Conservation (phyloP, 2,329 filamentous ascomycete species). For the Plectosphaerella sp. region DNA sequence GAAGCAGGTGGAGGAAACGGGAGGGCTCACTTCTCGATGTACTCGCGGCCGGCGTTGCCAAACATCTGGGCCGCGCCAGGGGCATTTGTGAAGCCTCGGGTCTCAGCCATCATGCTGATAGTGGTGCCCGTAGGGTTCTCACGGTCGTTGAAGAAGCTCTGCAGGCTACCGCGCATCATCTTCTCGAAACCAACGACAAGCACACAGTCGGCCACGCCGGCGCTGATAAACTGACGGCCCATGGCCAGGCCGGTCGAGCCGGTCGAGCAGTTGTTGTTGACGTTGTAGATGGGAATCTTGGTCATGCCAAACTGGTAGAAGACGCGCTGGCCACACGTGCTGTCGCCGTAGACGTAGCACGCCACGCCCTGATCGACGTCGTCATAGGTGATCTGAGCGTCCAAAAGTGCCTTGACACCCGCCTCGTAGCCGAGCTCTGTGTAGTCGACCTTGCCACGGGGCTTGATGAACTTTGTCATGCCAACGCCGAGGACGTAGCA, state of each 20-base stretch:
- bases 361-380: conserved; percentile 92
- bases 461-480: conserved; percentile 99
- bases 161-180: conserved; percentile 89
- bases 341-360: conserved; percentile 98
- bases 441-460: conserved; percentile 89
- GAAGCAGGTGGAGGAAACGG: background rate
- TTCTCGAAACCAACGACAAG: conserved; percentile 96
- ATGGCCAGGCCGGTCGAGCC: conserved; percentile 88
- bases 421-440: conserved; percentile 92
- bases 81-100: conserved; percentile 74
- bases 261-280: conserved; percentile 98
- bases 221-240: conserved; percentile 72
- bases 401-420: conserved; percentile 79
- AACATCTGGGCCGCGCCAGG: conserved; percentile 91
- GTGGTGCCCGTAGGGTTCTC: conserved; percentile 73
- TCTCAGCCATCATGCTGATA: conserved; percentile 74
- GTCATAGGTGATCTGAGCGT: conserved; percentile 91
- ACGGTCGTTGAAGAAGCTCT: conserved; percentile 80
- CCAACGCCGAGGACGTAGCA: conserved; percentile 93
- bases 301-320: conserved; percentile 99
- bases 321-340: conserved; percentile 89
- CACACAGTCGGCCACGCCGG: conserved; percentile 81
- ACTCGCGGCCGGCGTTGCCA: conserved; percentile 88
- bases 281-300: conserved; percentile 91
- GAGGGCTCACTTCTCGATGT: conserved; percentile 74